A percentile compares a stretch with the other conserved stretches of the same genome.
These are phyloP conservation scores for Fragilaria crotonensis DNA, from an alignment of 108 stramenopile species.

Conservation along the genomic window DNA sequence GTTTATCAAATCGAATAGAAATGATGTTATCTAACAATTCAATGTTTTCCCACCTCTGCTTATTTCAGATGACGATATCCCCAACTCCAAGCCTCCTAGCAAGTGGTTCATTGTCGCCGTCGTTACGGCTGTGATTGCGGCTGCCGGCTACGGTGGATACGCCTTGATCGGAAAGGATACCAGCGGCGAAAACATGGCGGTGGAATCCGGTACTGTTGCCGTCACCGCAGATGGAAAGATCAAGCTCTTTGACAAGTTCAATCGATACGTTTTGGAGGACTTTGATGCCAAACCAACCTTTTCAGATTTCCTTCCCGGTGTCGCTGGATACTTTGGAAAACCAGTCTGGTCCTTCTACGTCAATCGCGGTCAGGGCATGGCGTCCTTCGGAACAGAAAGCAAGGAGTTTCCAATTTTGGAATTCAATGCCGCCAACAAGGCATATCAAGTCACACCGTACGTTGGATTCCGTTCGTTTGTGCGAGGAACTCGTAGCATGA, in stretches of 20 bases:
- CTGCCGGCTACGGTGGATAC: no score
- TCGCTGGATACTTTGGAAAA: conserved; percentile 84
- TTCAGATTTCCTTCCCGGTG: conserved; percentile 81
- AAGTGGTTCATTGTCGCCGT: no score
- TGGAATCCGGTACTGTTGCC: no score
- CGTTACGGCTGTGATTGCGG: no score
- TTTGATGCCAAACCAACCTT: conserved; percentile 80
- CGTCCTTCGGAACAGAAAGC: conserved; percentile 78
- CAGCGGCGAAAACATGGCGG: no score
- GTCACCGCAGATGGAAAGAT: no score
- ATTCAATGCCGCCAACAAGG: conserved; percentile 93
- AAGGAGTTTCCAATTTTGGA: conserved; percentile 90
- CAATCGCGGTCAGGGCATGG: conserved; percentile 90
- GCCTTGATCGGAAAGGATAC: no score
- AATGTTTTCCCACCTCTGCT: no score
- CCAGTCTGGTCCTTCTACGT: conserved; percentile 94
- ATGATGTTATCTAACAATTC: no score
- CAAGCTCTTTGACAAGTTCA: conserved; percentile 42
- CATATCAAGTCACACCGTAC: conserved; percentile 87
- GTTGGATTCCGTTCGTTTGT: conserved; percentile 92
- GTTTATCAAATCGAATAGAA: no score
- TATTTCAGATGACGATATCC: no score
- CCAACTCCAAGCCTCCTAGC: no score
- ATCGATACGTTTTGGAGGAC: conserved; percentile 78
- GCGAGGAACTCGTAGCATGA: conserved; percentile 52